A percentile compares a stretch with the other conserved stretches of the same genome.
phyloP scores from a whole-genome alignment of 257 asterid genomes.

The Paulownia fortunei region DNA sequence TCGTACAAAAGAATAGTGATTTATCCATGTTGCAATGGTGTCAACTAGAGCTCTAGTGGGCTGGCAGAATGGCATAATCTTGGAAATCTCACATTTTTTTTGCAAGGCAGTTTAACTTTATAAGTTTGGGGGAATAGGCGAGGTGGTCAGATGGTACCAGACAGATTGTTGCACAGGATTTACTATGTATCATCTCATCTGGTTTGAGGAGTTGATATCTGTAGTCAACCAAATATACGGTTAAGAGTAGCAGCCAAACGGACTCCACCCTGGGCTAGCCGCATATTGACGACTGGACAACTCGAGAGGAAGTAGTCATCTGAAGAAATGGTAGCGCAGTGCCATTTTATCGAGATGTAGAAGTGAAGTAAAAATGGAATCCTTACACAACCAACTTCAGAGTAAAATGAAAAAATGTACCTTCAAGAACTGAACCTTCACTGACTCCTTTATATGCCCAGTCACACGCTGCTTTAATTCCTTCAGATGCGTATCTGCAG shows the following conservation, averaged over 20 bases:
- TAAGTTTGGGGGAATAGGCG: too few species aligned
- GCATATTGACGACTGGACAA: conserved; percentile 59
- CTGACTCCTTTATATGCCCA: conserved; percentile 84
- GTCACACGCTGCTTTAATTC: conserved; percentile 83
- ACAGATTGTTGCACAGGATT: not conserved
- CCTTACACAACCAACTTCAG: not conserved
- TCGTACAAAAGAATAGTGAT: not conserved
- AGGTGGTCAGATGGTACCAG: too few species aligned
- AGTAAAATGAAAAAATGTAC: conserved; percentile 34
- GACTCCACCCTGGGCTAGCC: conserved; percentile 91
- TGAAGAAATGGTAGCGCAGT: conserved; percentile 36
- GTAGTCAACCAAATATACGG: conserved; percentile 65
- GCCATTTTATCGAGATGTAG: not conserved
- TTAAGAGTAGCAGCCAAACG: conserved; percentile 88
- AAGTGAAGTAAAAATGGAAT: not conserved
- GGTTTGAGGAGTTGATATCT: not conserved
- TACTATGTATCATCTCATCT: not conserved
- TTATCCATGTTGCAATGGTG: not conserved
- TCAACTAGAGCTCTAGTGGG: not conserved
- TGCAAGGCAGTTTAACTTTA: too few species aligned
- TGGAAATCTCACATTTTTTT: not conserved
- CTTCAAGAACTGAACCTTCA: conserved; percentile 68
- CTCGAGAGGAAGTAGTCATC: conserved; percentile 76
- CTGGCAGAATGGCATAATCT: not conserved
- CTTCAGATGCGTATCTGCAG: conserved; percentile 80